A percentile compares a stretch with the other conserved stretches of the same genome.
Evolutionary conservation across 1,284 basidiomycete species (phyloP).

Genomic region (Cutaneotrichosporon cutaneum): DNA sequence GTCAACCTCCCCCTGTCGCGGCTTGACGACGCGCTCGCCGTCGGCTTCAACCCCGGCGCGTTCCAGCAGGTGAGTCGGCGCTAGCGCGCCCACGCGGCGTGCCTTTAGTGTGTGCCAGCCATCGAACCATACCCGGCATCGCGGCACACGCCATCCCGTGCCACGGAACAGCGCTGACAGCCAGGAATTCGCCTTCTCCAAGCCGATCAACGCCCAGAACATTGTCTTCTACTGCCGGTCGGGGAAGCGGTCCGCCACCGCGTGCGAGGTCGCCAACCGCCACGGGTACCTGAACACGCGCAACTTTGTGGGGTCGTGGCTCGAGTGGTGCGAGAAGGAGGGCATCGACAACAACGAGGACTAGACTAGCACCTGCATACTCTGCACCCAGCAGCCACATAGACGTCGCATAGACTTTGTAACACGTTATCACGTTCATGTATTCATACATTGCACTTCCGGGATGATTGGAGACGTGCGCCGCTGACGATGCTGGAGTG

Average conservation of each 20-base stretch:
- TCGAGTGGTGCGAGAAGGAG: slow-evolving; percentile 71
- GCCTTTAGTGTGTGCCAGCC: background rate
- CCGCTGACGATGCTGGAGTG: background rate
- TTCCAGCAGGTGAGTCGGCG: slow-evolving; percentile 59
- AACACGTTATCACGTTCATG: background rate
- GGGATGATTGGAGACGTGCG: background rate
- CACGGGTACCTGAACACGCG: slow-evolving; percentile 81
- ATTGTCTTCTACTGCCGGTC: slow-evolving; percentile 93
- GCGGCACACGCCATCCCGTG: too few species aligned
- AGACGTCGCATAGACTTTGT: slow-evolving; percentile 1
- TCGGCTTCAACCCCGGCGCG: slow-evolving; percentile 57
- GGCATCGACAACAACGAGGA: slow-evolving; percentile 8
- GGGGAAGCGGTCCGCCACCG: slow-evolving; percentile 78
- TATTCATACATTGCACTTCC: background rate
- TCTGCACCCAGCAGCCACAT: background rate
- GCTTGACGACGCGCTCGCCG: slow-evolving; percentile 67
- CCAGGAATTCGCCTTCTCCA: slow-evolving; percentile 72
- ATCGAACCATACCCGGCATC: too few species aligned
- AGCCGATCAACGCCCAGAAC: slow-evolving; percentile 73
- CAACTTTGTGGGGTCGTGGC: slow-evolving; percentile 90
- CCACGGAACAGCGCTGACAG: too few species aligned
- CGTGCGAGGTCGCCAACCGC: slow-evolving; percentile 76
- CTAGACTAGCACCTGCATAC: background rate
- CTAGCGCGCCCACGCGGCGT: too few species aligned
- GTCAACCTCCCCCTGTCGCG: slow-evolving; percentile 88